These are phyloP conservation scores for Xylariales sp. DNA, from an alignment of 2,329 filamentous ascomycete species.

Conservation along the genomic window DNA sequence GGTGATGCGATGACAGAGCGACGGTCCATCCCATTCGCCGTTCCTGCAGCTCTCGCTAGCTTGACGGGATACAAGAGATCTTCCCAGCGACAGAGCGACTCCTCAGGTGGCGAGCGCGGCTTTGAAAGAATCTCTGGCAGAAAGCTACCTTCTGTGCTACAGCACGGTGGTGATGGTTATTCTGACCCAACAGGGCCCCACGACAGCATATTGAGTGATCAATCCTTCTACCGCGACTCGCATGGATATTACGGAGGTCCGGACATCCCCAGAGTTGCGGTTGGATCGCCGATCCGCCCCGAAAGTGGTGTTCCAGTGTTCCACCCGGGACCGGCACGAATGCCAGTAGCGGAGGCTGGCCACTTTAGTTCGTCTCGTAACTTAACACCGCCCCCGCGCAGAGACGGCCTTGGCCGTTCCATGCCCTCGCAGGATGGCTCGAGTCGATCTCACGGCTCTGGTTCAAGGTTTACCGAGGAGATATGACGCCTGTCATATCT, in stretches of 20 bases:
- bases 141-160: constrained; percentile 60
- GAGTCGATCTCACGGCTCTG: constrained; percentile 23
- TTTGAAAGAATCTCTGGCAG: constrained; percentile 63
- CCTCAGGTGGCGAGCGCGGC: constrained; percentile 45
- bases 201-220: constrained; percentile 39
- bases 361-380: constrained; percentile 36
- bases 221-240: constrained; percentile 51
- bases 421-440: constrained; percentile 29
- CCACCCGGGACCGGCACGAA: constrained; percentile 61
- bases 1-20: constrained; percentile 41
- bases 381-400: constrained; percentile 18
- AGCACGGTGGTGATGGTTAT: constrained; percentile 60
- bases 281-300: constrained; percentile 55
- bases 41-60: constrained; percentile 45
- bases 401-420: constrained; percentile 33
- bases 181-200: constrained; percentile 38
- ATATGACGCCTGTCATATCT: constrained; percentile 22
- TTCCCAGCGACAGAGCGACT: constrained; percentile 23
- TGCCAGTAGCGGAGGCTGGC: constrained; percentile 52
- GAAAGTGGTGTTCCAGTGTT: constrained; percentile 58
- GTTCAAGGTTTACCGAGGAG: constrained; percentile 36
- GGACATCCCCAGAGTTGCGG: constrained; percentile 37
- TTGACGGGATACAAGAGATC: constrained; percentile 34
- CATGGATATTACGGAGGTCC: constrained; percentile 34
- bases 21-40: constrained; percentile 37